Conservation (phyloP, 805 yeast species). For the Candida arabinofermentans region DNA sequence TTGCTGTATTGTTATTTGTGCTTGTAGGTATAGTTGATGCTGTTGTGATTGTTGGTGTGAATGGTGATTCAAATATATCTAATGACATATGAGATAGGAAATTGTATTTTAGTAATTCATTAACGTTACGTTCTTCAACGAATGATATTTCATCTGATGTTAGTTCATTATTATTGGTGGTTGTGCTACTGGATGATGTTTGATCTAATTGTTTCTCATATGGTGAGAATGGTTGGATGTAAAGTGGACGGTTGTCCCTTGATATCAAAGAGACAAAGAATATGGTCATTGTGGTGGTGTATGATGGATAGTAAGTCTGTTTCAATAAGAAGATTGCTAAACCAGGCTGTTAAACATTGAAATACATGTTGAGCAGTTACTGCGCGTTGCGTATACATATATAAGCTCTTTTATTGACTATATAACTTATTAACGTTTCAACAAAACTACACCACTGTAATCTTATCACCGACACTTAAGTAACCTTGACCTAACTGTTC, state of each 20-base stretch:
- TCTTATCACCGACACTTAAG: constrained; percentile 15
- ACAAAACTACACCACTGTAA: background rate
- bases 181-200: background rate
- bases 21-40: constrained; percentile 8
- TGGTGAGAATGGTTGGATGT: constrained; percentile 50
- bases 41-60: constrained; percentile 32
- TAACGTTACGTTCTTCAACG: constrained; percentile 31
- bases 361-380: too few species aligned
- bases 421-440: too few species aligned
- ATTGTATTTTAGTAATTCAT: constrained; percentile 55
- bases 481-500: constrained; percentile 10
- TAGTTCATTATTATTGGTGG: constrained; percentile 5
- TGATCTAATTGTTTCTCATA: constrained; percentile 18
- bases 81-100: constrained; percentile 74
- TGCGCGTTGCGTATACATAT: too few species aligned
- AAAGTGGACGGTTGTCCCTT: constrained; percentile 53
- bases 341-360: too few species aligned
- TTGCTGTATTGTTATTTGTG: background rate
- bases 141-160: constrained; percentile 13
- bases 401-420: too few species aligned
- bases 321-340: too few species aligned
- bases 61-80: constrained; percentile 58
- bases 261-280: constrained; percentile 57
- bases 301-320: too few species aligned
- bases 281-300: constrained; percentile 29